Evolutionary conservation across 805 yeast genomes (phyloP).

Genomic region (Limtongozyma cylindracea): DNA sequence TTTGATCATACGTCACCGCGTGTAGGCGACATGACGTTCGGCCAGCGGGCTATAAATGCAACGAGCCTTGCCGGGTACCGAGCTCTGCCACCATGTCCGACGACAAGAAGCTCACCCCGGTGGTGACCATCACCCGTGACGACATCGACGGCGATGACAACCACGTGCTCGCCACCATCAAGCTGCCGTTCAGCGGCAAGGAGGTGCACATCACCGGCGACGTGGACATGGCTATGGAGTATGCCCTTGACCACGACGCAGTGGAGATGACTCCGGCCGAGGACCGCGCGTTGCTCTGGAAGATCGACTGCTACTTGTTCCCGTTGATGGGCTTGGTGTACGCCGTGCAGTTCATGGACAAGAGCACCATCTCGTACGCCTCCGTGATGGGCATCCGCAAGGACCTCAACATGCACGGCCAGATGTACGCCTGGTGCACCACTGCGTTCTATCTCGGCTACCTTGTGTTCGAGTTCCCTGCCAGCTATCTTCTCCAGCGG

Average conservation of each 20-base stretch:
- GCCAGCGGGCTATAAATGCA: too few species aligned
- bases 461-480: slow-evolving; percentile 26
- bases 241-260: slow-evolving; percentile 10
- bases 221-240: slow-evolving; percentile 19
- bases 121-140: slow-evolving; percentile 1
- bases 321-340: slow-evolving; percentile 24
- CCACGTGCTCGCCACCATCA: too few species aligned
- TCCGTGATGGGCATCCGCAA: slow-evolving; percentile 22
- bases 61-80: too few species aligned
- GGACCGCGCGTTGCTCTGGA: slow-evolving; percentile 10
- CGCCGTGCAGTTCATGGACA: slow-evolving; percentile 35
- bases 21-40: too few species aligned
- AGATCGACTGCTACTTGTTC: slow-evolving; percentile 22
- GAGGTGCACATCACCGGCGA: slow-evolving; percentile 9
- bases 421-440: slow-evolving; percentile 17
- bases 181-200: too few species aligned
- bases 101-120: not conserved
- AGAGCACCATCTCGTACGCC: slow-evolving; percentile 22
- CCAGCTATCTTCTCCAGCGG: slow-evolving; percentile 19
- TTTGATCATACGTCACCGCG: too few species aligned
- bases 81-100: too few species aligned
- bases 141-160: slow-evolving; percentile 1
- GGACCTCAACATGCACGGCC: slow-evolving; percentile 18
- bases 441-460: slow-evolving; percentile 42
- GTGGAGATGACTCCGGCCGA: slow-evolving; percentile 3